These are phyloP conservation scores for Filobasidium floriforme DNA, from an alignment of 768 basidiomycete species.

Conservation along the genomic window DNA sequence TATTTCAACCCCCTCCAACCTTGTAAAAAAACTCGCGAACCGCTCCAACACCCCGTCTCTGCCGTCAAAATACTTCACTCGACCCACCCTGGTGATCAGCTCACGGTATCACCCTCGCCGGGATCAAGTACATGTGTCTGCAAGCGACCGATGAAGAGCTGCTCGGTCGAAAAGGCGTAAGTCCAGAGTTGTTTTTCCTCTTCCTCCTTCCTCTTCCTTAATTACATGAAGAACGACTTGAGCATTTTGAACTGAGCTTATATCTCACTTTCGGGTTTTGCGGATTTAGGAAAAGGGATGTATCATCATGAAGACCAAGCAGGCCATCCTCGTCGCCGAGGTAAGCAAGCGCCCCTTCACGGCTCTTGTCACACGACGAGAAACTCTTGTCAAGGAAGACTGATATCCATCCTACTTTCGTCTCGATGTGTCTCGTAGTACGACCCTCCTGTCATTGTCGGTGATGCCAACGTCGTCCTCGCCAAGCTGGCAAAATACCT, in stretches of 20 bases:
- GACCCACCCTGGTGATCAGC: conserved; percentile 31
- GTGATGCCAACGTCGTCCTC: conserved; percentile 61
- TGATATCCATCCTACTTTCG: not conserved
- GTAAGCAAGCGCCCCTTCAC: conserved; percentile 21
- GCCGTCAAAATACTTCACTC: too few species aligned
- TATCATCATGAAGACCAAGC: conserved; percentile 62
- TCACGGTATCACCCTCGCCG: conserved; percentile 58
- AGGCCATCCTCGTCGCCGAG: conserved; percentile 73
- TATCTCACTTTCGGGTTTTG: not conserved
- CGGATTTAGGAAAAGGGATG: conserved; percentile 61
- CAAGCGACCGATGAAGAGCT: conserved; percentile 52
- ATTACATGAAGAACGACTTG: too few species aligned
- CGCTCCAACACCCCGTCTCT: too few species aligned
- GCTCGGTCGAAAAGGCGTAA: conserved; percentile 69
- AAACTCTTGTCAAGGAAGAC: too few species aligned
- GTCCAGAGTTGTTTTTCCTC: conserved; percentile 33
- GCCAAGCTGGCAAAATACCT: conserved; percentile 73
- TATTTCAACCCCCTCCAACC: too few species aligned
- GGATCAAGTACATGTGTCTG: conserved; percentile 69
- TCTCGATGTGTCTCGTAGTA: conserved; percentile 48
- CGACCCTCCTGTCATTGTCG: conserved; percentile 55
- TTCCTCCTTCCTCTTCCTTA: not conserved
- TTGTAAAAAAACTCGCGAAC: too few species aligned
- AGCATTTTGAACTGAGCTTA: not conserved
- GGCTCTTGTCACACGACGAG: not conserved